Base-by-base conservation (phyloP, 2,329 filamentous ascomycete species). In the Fusarium pseudograminearum region DNA sequence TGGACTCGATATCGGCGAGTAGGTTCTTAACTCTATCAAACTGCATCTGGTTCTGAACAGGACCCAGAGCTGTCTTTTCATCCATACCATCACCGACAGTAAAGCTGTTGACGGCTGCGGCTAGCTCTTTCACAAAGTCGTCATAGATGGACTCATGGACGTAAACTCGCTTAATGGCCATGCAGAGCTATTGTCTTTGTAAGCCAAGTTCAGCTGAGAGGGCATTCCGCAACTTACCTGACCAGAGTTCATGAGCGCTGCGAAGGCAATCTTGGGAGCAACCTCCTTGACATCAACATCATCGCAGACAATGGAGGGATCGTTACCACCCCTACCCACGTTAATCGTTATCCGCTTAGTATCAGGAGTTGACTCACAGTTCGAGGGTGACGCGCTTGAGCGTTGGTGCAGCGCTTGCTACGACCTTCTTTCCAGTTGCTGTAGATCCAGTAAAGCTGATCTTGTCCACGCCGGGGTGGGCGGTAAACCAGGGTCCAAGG, bases 11-110 rank as follows among this genome's bases (percentile, higher is more conserved):
- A 55, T 89, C 86, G 14, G 82, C 81, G 57, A 91, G 83, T 62
- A 78, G 70, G 1, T 62, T 70, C 65, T 73, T 75, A 34, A 78
- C 74, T 10, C 89, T 84, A 12, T 90, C 85, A 73, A 84, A 91
- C 76, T 92, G 90, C 84, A 88, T 85, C 69, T 83, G 79, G 78
- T 91, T 92, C 65, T 89, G 88, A 4, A 91, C 78, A 0, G 90
- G 90, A 1, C 88, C 86, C 58, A 88, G 83, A 40, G 42, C 86
- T 71, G 6, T 65, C 61, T 2, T 62, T 65, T 1, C 74, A 33
- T 3, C 62, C 42, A 1, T 70, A 70, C 86, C 86, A 18, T 85
- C 83, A 66, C 87, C 81, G 7, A 88, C n/a, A 40, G 36, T 40
- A 22, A 40, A 40, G 36, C 36, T 40, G 36, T 40, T 40, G 7